Evolutionary conservation across 306 rosid species (phyloP).

Genomic region (Vicia villosa): DNA sequence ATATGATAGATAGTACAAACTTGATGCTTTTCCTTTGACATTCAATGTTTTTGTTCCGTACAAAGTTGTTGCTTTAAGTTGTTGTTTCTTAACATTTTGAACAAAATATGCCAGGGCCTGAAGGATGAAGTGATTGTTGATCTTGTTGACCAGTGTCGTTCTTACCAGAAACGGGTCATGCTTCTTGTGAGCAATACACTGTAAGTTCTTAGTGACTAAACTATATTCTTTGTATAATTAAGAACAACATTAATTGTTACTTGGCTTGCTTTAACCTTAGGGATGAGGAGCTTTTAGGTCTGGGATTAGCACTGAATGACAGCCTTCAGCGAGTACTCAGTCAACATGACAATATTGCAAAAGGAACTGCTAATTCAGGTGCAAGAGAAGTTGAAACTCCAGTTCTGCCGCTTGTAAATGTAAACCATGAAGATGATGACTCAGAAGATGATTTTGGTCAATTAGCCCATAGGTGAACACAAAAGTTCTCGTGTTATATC

Average conservation of each 20-base stretch:
- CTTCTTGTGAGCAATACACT: constrained; percentile 76
- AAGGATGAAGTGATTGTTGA: constrained; percentile 90
- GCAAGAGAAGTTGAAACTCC: constrained; percentile 60
- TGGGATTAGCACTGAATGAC: constrained; percentile 83
- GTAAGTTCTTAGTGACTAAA: constrained; percentile 46
- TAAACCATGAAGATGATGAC: constrained; percentile 85
- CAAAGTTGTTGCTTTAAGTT: constrained; percentile 15
- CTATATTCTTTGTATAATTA: constrained; percentile 19
- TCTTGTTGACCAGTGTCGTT: constrained; percentile 96
- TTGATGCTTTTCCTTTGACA: constrained; percentile 1
- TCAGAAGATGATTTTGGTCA: constrained; percentile 84
- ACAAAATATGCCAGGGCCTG: constrained; percentile 64
- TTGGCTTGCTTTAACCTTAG: constrained; percentile 53
- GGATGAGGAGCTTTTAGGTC: constrained; percentile 76
- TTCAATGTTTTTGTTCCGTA: neutral
- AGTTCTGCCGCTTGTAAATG: constrained; percentile 65
- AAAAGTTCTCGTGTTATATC: constrained; percentile 23
- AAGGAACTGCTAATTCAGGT: constrained; percentile 51
- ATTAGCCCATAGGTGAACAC: constrained; percentile 76
- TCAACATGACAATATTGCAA: constrained; percentile 68
- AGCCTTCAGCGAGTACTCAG: constrained; percentile 78
- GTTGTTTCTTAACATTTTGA: constrained; percentile 33
- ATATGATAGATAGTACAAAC: neutral
- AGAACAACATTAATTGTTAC: constrained; percentile 33
- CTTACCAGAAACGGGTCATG: constrained; percentile 88